Evolutionary conservation across 2,329 filamentous ascomycete genomes (phyloP).

Genomic region (Ophiognomonia clavigignenti-juglandacearum): DNA sequence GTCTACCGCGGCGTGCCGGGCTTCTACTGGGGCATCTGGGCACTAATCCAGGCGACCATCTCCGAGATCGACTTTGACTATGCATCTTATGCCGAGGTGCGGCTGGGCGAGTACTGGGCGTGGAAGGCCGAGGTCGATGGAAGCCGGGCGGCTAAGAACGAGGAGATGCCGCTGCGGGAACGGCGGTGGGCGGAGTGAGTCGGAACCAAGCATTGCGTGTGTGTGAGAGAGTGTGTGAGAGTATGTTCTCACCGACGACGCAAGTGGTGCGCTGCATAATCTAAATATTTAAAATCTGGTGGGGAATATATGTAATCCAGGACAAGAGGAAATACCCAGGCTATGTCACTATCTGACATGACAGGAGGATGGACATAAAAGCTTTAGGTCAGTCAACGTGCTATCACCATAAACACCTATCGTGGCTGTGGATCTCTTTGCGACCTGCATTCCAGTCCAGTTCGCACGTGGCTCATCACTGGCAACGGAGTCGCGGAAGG

Average conservation of each 20-base stretch:
- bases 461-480: too few species aligned
- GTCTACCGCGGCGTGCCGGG: conserved; percentile 83
- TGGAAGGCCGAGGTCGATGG: conserved; percentile 76
- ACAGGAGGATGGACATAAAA: background rate
- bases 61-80: conserved; percentile 98
- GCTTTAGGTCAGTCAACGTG: conserved; percentile 14
- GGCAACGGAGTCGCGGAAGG: too few species aligned
- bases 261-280: background rate
- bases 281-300: background rate
- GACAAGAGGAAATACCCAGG: conserved; percentile 5
- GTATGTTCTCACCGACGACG: too few species aligned
- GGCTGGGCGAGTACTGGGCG: conserved; percentile 87
- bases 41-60: conserved; percentile 88
- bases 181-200: conserved; percentile 65
- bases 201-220: too few species aligned
- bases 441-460: too few species aligned
- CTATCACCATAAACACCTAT: background rate
- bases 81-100: conserved; percentile 78
- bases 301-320: background rate
- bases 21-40: conserved; percentile 92
- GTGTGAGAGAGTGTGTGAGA: too few species aligned
- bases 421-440: too few species aligned
- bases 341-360: background rate
- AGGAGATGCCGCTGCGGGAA: conserved; percentile 70
- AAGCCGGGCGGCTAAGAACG: conserved; percentile 43